Percentiles rank a stretch among this genome's conserved stretches.
Conservation (phyloP, 345 rosid genomes). For the Draba incana region DNA sequence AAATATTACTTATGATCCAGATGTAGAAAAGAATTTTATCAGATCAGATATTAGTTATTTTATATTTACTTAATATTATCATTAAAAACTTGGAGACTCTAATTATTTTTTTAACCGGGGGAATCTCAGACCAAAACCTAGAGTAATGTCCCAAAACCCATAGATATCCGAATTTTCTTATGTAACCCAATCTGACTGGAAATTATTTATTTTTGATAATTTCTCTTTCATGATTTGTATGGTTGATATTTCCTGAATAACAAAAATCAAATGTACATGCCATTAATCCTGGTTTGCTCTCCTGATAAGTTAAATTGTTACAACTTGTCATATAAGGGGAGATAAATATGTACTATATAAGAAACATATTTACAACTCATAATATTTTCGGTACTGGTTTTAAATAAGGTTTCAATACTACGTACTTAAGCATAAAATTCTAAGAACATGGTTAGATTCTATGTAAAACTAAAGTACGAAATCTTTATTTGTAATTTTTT, state of each 20-base stretch:
- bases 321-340: neutral
- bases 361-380: conserved; percentile 12
- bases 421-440: neutral
- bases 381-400: neutral
- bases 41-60: too few relatives aligned
- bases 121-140: too few relatives aligned
- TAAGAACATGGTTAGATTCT: neutral
- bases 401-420: neutral
- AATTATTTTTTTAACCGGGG: too few relatives aligned
- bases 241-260: too few relatives aligned
- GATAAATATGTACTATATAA: neutral
- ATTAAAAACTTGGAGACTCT: too few relatives aligned
- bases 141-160: too few relatives aligned
- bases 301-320: neutral
- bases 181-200: neutral
- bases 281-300: neutral
- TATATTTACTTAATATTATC: too few relatives aligned
- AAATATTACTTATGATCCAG: too few relatives aligned
- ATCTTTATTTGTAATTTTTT: neutral
- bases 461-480: neutral
- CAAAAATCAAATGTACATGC: neutral
- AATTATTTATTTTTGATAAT: neutral
- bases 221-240: too few relatives aligned
- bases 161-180: neutral
- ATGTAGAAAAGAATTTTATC: too few relatives aligned